phyloP scores from a whole-genome alignment of 2,329 filamentous ascomycete species.

The Sporothrix brasiliensis region DNA sequence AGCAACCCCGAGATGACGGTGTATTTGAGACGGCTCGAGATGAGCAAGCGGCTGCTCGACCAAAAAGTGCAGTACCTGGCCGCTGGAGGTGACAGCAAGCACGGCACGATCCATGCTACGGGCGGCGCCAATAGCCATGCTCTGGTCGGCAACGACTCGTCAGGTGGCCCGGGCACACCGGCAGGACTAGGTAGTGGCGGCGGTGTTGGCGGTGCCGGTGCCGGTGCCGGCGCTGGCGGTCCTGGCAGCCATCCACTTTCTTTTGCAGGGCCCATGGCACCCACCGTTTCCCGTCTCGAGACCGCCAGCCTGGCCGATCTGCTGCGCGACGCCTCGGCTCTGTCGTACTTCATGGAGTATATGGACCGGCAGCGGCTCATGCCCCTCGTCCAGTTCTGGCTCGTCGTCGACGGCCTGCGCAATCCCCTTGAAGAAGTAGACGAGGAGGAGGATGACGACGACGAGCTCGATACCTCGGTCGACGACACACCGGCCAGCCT shows the following conservation, averaged over 20 bases:
- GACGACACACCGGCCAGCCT: slow-evolving; percentile 64
- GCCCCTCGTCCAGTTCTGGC: slow-evolving; percentile 94
- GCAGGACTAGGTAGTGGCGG: not conserved
- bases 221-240: slow-evolving; percentile 33
- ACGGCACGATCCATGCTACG: slow-evolving; percentile 31
- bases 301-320: slow-evolving; percentile 80
- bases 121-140: not conserved
- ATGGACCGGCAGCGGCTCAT: slow-evolving; percentile 92
- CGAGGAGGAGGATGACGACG: slow-evolving; percentile 71
- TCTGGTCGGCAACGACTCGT: slow-evolving; percentile 7
- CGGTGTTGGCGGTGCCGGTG: slow-evolving; percentile 26
- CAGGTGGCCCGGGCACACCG: not conserved
- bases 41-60: slow-evolving; percentile 86
- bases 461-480: slow-evolving; percentile 69
- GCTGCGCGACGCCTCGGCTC: slow-evolving; percentile 82
- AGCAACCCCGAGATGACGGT: slow-evolving; percentile 70
- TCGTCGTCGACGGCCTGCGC: slow-evolving; percentile 94
- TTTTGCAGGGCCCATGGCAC: slow-evolving; percentile 30
- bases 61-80: slow-evolving; percentile 84
- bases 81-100: slow-evolving; percentile 60
- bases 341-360: slow-evolving; percentile 99
- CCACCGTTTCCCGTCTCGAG: slow-evolving; percentile 65
- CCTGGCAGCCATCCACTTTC: not conserved
- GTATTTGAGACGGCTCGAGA: slow-evolving; percentile 86
- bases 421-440: slow-evolving; percentile 89